A percentile compares a stretch with the other conserved stretches of the same genome.
Evolutionary conservation across 2,329 filamentous ascomycete species (phyloP).

Genomic region (Trichoderma sp.): DNA sequence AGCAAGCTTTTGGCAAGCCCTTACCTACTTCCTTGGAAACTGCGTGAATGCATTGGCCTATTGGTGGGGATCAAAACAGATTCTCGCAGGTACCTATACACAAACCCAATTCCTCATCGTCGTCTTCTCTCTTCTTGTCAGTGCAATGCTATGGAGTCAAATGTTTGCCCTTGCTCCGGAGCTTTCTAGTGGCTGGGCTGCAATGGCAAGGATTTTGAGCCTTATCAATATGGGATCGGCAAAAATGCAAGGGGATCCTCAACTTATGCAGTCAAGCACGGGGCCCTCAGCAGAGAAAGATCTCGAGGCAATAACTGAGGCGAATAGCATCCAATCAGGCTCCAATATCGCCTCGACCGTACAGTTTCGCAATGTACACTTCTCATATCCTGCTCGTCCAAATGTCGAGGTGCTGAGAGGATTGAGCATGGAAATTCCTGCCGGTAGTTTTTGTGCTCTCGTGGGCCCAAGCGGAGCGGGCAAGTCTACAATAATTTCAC

Average conservation of each 20-base stretch:
- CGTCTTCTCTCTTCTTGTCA: constrained; percentile 59
- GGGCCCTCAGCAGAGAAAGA: background rate
- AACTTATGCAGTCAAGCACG: no score
- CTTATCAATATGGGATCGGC: constrained; percentile 28
- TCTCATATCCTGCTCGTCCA: constrained; percentile 17
- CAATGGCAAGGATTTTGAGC: constrained; percentile 47
- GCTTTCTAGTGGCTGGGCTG: constrained; percentile 55
- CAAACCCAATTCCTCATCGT: constrained; percentile 63
- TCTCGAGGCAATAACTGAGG: background rate
- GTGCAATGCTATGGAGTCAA: constrained; percentile 60
- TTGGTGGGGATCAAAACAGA: constrained; percentile 65
- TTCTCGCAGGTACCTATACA: constrained; percentile 55
- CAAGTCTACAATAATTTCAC: constrained; percentile 46
- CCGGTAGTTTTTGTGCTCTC: constrained; percentile 41
- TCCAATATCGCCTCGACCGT: constrained; percentile 50
- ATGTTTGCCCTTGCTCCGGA: constrained; percentile 65
- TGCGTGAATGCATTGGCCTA: constrained; percentile 63
- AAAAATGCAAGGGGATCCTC: background rate
- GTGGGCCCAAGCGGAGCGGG: constrained; percentile 47
- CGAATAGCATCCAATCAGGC: background rate
- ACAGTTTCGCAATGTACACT: constrained; percentile 19
- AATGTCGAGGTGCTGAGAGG: constrained; percentile 26
- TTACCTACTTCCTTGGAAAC: constrained; percentile 50
- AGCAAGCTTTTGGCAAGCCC: constrained; percentile 48
- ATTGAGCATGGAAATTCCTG: constrained; percentile 30